Percentiles rank a stretch among this genome's conserved stretches.
phyloP scores from a whole-genome alignment of 192 early-diverging fungal species.

The Umbelopsis ramanniana region DNA sequence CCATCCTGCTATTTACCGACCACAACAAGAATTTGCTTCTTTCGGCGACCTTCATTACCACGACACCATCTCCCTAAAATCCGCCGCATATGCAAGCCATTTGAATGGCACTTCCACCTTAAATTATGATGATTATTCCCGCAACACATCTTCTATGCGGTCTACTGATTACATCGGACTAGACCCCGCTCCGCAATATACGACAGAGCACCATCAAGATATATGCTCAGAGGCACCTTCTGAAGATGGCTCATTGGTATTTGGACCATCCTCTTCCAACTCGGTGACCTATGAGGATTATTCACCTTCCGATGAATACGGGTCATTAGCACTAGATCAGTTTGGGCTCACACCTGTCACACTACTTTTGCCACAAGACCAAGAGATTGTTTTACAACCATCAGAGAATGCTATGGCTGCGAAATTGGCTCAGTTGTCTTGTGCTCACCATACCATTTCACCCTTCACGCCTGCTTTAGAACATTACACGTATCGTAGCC shows the following conservation, averaged over 20 bases:
- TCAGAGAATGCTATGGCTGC: conserved; percentile 82
- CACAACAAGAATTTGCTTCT: conserved; percentile 9
- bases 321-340: conserved; percentile 7
- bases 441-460: conserved; percentile 85
- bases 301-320: conserved; percentile 14
- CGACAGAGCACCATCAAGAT: conserved; percentile 1
- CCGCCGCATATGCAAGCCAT: background rate
- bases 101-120: conserved; percentile 11
- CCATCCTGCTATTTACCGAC: conserved; percentile 15
- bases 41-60: conserved; percentile 10
- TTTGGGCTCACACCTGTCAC: conserved; percentile 22
- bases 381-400: conserved; percentile 67
- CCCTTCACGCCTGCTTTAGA: conserved; percentile 79
- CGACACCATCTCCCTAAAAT: background rate
- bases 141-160: conserved; percentile 17
- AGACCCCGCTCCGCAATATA: background rate
- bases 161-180: conserved; percentile 8
- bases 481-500: conserved; percentile 80
- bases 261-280: conserved; percentile 6
- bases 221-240: conserved; percentile 12
- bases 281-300: conserved; percentile 11
- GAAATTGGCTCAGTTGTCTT: conserved; percentile 83
- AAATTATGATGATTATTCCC: conserved; percentile 19
- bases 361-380: conserved; percentile 21
- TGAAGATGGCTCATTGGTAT: conserved; percentile 14